Percentiles rank a stretch among this genome's conserved stretches.
These are phyloP conservation scores for Pythium volutum DNA, from an alignment of 352 stramenopile genomes.

Conservation along the genomic window DNA sequence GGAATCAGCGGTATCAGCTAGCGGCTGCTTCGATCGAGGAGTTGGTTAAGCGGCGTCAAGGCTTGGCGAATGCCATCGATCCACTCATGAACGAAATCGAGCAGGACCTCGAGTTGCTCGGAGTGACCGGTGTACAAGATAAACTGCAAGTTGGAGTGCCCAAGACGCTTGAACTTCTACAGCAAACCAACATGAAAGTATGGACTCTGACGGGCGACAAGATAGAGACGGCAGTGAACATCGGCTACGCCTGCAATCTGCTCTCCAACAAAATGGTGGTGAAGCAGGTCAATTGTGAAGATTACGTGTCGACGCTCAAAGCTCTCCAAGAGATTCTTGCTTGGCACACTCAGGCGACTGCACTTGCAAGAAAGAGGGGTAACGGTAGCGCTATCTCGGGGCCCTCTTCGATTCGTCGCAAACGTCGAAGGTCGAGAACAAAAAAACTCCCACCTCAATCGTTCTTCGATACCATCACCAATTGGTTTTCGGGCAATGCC, in stretches of 20 bases:
- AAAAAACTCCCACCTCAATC: background rate
- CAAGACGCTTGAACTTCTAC: slow-evolving; percentile 78
- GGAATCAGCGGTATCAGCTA: slow-evolving; percentile 51
- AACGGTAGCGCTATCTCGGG: background rate
- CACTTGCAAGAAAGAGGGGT: slow-evolving; percentile 6
- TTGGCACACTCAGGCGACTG: slow-evolving; percentile 16
- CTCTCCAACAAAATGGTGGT: slow-evolving; percentile 80
- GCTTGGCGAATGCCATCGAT: slow-evolving; percentile 65
- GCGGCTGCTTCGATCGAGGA: slow-evolving; percentile 67
- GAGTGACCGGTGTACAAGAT: slow-evolving; percentile 92
- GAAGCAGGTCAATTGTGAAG: slow-evolving; percentile 53
- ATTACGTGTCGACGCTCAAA: slow-evolving; percentile 54
- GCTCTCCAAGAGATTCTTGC: slow-evolving; percentile 47
- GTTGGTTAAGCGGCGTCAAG: slow-evolving; percentile 65
- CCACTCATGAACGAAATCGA: slow-evolving; percentile 84
- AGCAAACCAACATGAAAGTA: slow-evolving; percentile 91
- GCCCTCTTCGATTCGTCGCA: background rate
- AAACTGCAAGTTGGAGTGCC: slow-evolving; percentile 91
- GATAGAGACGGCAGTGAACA: slow-evolving; percentile 94
- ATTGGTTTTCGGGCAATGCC: slow-evolving; percentile 6
- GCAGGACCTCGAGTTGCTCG: slow-evolving; percentile 68
- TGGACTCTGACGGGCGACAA: slow-evolving; percentile 96
- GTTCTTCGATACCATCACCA: slow-evolving; percentile 1
- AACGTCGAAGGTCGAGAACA: slow-evolving; percentile 1
- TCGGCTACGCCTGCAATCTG: slow-evolving; percentile 90